Conservation (phyloP, 192 early-diverging fungal genomes). For the Podila clonocystis region DNA sequence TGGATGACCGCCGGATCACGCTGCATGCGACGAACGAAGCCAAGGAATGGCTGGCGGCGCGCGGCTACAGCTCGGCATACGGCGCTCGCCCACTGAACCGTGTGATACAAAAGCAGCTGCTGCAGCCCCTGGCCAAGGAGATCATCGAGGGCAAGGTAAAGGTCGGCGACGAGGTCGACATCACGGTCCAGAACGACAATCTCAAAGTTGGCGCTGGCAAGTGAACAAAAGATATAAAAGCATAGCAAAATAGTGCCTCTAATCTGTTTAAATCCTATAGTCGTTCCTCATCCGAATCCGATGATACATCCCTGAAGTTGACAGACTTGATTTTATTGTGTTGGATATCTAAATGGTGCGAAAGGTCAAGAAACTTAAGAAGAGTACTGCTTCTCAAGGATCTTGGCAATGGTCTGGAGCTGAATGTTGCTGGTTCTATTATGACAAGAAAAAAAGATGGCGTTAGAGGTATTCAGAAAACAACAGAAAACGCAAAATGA, state of each 20-base stretch:
- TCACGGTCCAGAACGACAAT: conserved; percentile 44
- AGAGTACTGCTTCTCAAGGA: conserved; percentile 54
- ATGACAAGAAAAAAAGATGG: background rate
- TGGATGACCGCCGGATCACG: conserved; percentile 80
- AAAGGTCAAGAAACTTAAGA: conserved; percentile 12
- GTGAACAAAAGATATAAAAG: background rate
- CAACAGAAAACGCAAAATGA: background rate
- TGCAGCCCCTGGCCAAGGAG: conserved; percentile 61
- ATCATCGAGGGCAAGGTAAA: conserved; percentile 65
- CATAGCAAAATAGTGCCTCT: background rate
- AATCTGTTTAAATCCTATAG: too few relatives aligned
- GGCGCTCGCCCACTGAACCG: conserved; percentile 94
- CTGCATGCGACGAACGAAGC: conserved; percentile 77
- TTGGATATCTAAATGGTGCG: background rate
- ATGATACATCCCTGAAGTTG: background rate
- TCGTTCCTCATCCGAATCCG: background rate
- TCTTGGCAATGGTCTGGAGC: conserved; percentile 88
- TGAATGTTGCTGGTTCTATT: conserved; percentile 92
- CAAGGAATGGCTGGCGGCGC: conserved; percentile 76
- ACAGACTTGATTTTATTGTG: background rate
- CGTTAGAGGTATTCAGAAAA: background rate
- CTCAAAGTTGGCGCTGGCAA: conserved; percentile 27
- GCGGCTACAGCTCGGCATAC: conserved; percentile 92
- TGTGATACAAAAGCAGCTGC: conserved; percentile 79
- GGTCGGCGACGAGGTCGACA: conserved; percentile 53